These are phyloP conservation scores for Bolboschoenus planiculmis DNA, from an alignment of 176 grass and related monocot genomes.

Conservation along the genomic window DNA sequence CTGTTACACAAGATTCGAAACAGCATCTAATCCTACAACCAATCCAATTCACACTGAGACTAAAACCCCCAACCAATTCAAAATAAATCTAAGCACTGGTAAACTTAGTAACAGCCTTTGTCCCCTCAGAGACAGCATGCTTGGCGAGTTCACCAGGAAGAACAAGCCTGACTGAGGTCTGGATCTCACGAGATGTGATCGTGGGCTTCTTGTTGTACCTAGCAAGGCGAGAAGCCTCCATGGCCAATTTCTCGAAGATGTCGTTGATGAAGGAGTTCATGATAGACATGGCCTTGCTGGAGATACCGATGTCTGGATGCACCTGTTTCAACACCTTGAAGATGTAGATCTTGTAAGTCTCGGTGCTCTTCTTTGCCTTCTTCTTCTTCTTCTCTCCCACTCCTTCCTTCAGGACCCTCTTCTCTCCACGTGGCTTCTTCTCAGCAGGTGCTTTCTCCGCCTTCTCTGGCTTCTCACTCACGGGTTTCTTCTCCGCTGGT, in stretches of 20 bases:
- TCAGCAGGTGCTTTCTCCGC: not conserved
- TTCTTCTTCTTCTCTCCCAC: not conserved
- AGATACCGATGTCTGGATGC: conserved; percentile 7
- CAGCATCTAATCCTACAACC: not conserved
- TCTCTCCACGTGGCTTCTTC: conserved; percentile 3
- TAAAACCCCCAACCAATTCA: no score
- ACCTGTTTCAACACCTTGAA: conserved; percentile 17
- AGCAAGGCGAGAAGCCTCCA: not conserved
- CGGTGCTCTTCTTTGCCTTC: not conserved
- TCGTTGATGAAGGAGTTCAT: conserved; percentile 23
- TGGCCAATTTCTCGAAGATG: conserved; percentile 13
- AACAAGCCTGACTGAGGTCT: conserved; percentile 12
- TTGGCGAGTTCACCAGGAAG: conserved; percentile 16
- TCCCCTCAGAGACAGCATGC: conserved; percentile 19
- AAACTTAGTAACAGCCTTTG: conserved; percentile 16
- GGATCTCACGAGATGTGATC: conserved; percentile 9
- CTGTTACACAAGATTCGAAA: not conserved
- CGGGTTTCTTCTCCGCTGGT: not conserved
- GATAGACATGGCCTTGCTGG: conserved; percentile 20
- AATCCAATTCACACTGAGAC: not conserved
- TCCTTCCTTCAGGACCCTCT: not conserved
- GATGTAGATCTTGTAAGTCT: conserved; percentile 21
- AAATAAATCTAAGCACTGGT: not conserved
- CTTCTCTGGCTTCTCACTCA: not conserved
- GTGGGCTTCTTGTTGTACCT: conserved; percentile 4